phyloP scores from a whole-genome alignment of 2,329 filamentous ascomycete genomes.

The Talaromyces piceae region DNA sequence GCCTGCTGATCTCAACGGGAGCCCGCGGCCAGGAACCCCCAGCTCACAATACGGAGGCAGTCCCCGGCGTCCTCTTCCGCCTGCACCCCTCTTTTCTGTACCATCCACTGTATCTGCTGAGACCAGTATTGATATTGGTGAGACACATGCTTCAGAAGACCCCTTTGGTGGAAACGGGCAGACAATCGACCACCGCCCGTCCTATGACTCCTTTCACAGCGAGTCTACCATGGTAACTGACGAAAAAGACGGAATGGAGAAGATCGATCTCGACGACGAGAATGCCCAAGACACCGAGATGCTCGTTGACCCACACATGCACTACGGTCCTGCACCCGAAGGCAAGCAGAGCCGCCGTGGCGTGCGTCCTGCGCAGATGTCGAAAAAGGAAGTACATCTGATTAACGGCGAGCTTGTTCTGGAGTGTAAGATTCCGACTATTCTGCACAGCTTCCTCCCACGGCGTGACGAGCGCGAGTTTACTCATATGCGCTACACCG shows the following conservation, averaged over 20 bases:
- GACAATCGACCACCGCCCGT: conserved; percentile 46
- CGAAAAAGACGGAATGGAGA: conserved; percentile 37
- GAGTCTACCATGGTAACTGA: conserved; percentile 53
- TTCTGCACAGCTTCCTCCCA: conserved; percentile 92
- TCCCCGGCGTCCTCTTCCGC: conserved; percentile 77
- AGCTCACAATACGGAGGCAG: conserved; percentile 84
- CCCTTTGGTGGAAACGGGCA: conserved; percentile 54
- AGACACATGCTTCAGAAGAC: conserved; percentile 65
- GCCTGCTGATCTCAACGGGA: conserved; percentile 80
- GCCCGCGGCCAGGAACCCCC: conserved; percentile 80
- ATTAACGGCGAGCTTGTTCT: conserved; percentile 97
- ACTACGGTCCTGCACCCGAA: conserved; percentile 81
- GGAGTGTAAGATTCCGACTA: conserved; percentile 98
- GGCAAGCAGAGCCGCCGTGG: conserved; percentile 83
- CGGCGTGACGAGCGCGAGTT: conserved; percentile 91
- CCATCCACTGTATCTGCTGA: conserved; percentile 37
- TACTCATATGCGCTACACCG: conserved; percentile 97
- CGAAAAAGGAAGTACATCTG: conserved; percentile 86
- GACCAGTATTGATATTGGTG: conserved; percentile 43
- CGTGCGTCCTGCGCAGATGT: conserved; percentile 77
- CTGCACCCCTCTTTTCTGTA: conserved; percentile 72
- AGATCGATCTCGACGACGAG: conserved; percentile 38
- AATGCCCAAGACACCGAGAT: conserved; percentile 49
- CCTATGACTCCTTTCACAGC: conserved; percentile 57
- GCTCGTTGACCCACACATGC: conserved; percentile 54